Evolutionary conservation across 2,329 filamentous ascomycete species (phyloP), one percentile per base, ranked within the genome.

Genomic region (Nemania abortiva): DNA sequence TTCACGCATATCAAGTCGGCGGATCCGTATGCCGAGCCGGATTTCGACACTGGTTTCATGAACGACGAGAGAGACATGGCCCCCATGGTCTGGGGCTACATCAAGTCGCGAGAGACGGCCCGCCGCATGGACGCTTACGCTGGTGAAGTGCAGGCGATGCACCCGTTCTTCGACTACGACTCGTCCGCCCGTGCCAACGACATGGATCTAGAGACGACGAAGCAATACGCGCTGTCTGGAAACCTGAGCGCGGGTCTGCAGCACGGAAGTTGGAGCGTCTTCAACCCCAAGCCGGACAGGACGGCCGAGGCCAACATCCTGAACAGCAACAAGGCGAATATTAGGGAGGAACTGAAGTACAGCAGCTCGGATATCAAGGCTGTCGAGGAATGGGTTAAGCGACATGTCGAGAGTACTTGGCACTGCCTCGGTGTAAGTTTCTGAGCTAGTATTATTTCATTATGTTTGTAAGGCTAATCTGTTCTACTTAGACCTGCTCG

Each of bases 61-160:
- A 95, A 93, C 75, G 92, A 95, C 81, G 91, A 93, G 81, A 86
- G 92, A 27, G 92, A 95, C 76, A 94, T 95, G 92, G 91, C 90
- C 0, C 91, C 92, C 9, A 93, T 92, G 90, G 91, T 95, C 6
- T 94, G 92, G 92, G 90, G 90, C 3, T 94, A 94, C 81, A 92
- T 94, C 84, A 94, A 94, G 82, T 92, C 90, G 1, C 90, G 92
- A 66, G 92, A 94, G 85, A 94, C 91, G 3, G 92, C 92, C 1
- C 87, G 92, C 3, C 88, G 91, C 71, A 94, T 94, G 92, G 87
- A 90, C 29, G 89, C 91, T 0, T 94, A 93, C 72, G 91, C 91
- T 1, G 92, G 92, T 69, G 92, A 95, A 78, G 91, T 92, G 6
- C 81, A 86, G 73, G 81, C 79, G 59, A 89, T 88, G 82, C 92